A percentile compares a stretch with the other conserved stretches of the same genome.
Evolutionary conservation across 495 filamentous ascomycete genomes (phyloP).

Genomic region (Neurospora sp.): DNA sequence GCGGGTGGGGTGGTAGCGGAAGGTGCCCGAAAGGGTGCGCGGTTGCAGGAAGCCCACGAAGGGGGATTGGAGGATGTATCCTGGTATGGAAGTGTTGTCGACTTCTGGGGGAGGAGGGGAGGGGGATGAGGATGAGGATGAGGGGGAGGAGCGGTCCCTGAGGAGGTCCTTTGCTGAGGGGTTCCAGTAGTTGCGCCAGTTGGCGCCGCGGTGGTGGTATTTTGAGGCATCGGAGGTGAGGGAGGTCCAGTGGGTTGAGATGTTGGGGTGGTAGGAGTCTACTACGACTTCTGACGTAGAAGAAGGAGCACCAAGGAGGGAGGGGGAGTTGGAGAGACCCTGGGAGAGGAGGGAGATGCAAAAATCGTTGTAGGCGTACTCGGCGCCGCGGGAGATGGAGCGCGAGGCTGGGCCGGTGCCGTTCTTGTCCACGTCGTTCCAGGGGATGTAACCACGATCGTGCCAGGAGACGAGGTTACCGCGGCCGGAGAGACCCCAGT

Average conservation of each 20-base stretch:
- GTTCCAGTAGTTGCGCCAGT: slow-evolving; percentile 49
- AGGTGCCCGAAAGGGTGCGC: slow-evolving; percentile 50
- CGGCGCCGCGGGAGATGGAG: slow-evolving; percentile 55
- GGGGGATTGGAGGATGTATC: slow-evolving; percentile 17
- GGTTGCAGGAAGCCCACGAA: slow-evolving; percentile 65
- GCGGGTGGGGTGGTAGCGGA: slow-evolving; percentile 56
- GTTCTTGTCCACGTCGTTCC: slow-evolving; percentile 47
- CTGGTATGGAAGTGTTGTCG: background rate
- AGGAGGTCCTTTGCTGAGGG: slow-evolving; percentile 28
- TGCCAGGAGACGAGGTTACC: slow-evolving; percentile 55
- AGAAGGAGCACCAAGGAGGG: background rate
- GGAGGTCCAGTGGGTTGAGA: background rate
- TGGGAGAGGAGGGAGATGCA: slow-evolving; percentile 44
- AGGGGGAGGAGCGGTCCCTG: slow-evolving; percentile 5
- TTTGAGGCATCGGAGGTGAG: slow-evolving; percentile 35
- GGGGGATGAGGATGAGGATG: background rate
- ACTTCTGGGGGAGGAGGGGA: background rate
- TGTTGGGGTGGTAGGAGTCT: background rate
- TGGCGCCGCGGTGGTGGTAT: slow-evolving; percentile 45
- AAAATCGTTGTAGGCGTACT: slow-evolving; percentile 70
- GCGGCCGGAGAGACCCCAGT: slow-evolving; percentile 58
- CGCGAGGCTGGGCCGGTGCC: slow-evolving; percentile 52
- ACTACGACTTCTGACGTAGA: background rate
- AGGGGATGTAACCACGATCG: slow-evolving; percentile 50
- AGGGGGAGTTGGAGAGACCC: slow-evolving; percentile 32